These are phyloP conservation scores for Vickermania spadyakhi DNA, from an alignment of 208 protist species.

Conservation along the genomic window DNA sequence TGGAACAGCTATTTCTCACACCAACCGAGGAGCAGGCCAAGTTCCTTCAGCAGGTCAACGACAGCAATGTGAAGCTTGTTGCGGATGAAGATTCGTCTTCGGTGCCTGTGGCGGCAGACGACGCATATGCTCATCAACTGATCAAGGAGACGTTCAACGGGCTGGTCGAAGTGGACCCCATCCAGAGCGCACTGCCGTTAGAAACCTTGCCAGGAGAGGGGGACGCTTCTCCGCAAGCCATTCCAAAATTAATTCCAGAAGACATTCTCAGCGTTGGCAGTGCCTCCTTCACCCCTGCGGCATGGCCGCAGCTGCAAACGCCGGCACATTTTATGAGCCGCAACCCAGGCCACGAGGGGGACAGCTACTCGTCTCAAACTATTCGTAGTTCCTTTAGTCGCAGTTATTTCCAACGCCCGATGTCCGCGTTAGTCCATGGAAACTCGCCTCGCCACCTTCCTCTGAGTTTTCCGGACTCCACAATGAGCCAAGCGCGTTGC, in stretches of 20 bases:
- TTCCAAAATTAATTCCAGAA: background rate
- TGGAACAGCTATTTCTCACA: slow-evolving; percentile 74
- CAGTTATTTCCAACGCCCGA: slow-evolving; percentile 27
- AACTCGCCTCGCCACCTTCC: slow-evolving; percentile 13
- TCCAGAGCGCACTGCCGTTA: background rate
- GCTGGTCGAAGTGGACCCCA: slow-evolving; percentile 1
- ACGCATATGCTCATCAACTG: background rate
- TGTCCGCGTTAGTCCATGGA: slow-evolving; percentile 15
- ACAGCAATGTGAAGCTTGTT: slow-evolving; percentile 71
- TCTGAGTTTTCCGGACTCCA: background rate
- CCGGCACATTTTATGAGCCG: background rate
- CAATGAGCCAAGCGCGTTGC: background rate
- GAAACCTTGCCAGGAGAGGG: background rate
- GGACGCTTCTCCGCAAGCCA: background rate
- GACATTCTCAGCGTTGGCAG: background rate
- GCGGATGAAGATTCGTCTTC: slow-evolving; percentile 26
- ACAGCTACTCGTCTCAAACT: background rate
- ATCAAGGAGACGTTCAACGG: background rate
- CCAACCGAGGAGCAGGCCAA: slow-evolving; percentile 47
- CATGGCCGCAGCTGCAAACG: background rate
- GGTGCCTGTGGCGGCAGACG: background rate
- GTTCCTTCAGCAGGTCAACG: slow-evolving; percentile 71
- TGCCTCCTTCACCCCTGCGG: background rate
- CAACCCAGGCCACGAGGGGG: background rate
- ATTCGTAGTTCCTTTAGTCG: slow-evolving; percentile 28